Base-by-base conservation (phyloP, 2,329 filamentous ascomycete genomes). In the Sarocladium brachiariae region DNA sequence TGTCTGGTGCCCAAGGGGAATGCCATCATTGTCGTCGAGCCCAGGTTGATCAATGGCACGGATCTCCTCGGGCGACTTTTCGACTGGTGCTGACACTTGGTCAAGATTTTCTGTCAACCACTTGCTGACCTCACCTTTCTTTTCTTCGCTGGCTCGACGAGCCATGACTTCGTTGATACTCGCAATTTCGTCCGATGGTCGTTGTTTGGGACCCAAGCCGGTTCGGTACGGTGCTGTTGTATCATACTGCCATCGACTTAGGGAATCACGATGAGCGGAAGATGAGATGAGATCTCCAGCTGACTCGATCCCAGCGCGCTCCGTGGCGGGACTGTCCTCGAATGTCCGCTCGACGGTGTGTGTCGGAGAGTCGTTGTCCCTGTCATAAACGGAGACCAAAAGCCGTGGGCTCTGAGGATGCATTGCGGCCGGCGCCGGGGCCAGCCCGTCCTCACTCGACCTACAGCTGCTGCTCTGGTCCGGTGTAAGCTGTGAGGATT, bases 301-400 rank as follows among this genome's bases (percentile, higher is more conserved):
- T 21, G 64, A 60, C 51, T 64, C 63, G 39, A 67, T 60, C 49
- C 64, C 61, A 16, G 35, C 27, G 8, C 65, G 65, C 23, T 67
- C 58, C 3, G 66, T 67, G 35, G 59, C 61, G 24, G 67, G 61
- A 49, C 60, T 65, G 46, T 70, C 65, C 48, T 65, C 62, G 30
- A 75, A 68, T 6, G 63, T 59, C 13, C 68, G 68, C 53, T 74
- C 72, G 4, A 70, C 55, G 6, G 68, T 63, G 47, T 69, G 70
- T 11, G 69, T 58, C 1, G 64, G 63, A 19, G 58, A 53, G 39
- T 51, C 61, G 31, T 59, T 60, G 50, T 70, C 75, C 53, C 68
- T 70, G 41, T 72, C 76, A 74, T 75, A 81, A 54, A 77, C 65
- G 1, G 78, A 81, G 45, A 81, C 75, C 5, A 73, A 79, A 18